A percentile compares a stretch with the other conserved stretches of the same genome.
Conservation (phyloP, 305 asterid species). For the Solanum hybrid region DNA sequence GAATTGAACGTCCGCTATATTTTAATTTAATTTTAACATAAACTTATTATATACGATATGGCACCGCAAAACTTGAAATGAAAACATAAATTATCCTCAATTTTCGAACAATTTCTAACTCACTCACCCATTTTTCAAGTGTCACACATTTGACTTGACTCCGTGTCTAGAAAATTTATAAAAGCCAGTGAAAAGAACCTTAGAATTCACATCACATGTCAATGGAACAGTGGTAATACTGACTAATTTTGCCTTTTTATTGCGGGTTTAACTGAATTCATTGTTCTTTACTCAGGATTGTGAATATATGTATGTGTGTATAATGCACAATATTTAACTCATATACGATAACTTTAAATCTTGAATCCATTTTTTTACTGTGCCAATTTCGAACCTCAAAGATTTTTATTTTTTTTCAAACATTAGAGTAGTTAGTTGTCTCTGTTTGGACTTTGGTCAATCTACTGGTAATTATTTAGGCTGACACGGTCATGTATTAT, state of each 20-base stretch:
- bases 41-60: neutral
- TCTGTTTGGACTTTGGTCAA: neutral
- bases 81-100: neutral
- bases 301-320: neutral
- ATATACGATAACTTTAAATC: neutral
- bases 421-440: neutral
- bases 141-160: neutral
- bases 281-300: neutral
- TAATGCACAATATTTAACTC: neutral
- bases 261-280: neutral
- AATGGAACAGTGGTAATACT: neutral
- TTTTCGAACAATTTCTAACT: neutral
- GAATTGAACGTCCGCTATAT: neutral
- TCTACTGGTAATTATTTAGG: neutral
- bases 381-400: neutral
- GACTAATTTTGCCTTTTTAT: neutral
- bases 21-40: neutral
- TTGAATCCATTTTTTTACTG: neutral
- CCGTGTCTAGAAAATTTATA: neutral
- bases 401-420: neutral
- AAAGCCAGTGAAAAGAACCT: neutral
- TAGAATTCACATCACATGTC: neutral
- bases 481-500: neutral
- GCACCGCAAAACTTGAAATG: neutral
- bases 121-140: neutral